Base-by-base conservation (phyloP, 352 stramenopile genomes). In the Pythium phragmitis region DNA sequence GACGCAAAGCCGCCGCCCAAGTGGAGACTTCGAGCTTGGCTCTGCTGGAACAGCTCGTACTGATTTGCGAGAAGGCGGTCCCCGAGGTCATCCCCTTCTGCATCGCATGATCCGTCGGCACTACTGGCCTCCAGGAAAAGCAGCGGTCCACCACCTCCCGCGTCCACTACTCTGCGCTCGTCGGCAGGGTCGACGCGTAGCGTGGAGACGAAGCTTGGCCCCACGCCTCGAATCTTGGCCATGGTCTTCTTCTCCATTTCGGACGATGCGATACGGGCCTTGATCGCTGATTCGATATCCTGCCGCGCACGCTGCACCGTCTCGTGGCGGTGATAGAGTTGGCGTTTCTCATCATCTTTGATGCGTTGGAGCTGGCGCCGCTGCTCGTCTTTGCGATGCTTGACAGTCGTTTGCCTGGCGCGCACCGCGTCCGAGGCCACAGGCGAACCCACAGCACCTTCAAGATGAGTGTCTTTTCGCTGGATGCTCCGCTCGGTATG, bases 1-100 rank as follows among this genome's bases (percentile, higher is more conserved):
- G 65, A 66, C 3, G 57, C 57, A 60, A 72, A 72, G 4, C 65
- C 65, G 7, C 65, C 65, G 21, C 65, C 65, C 14, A 63, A 41
- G 26, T 64, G 58, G 11, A 72, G 9, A 21, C 36, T 64, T 46
- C 39, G 28, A 0, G n/a, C 14, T n/a, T 53, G 58, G 39, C 65
- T 72, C 48, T 67, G 34, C 3, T 57, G 14, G 28, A 72, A 72
- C 12, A 57, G 17, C 4, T 58, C 58, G 21, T 53, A 58, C 53
- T 72, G 65, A 17, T 19, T 39, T 12, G 39, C 46, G 4, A 43
- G 57, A 30, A 64, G 48, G 21, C 47, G 57, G 28, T 37, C 47
- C 7, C 39, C 57, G 21, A 42, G 17, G 0, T 33, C 47, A n/a
- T 60, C 41, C 14, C 36, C 26, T 45, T 51, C 23, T 4, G 49